These are phyloP conservation scores for Pseudonectria buxi DNA, from an alignment of 2,329 filamentous ascomycete genomes.

Conservation along the genomic window DNA sequence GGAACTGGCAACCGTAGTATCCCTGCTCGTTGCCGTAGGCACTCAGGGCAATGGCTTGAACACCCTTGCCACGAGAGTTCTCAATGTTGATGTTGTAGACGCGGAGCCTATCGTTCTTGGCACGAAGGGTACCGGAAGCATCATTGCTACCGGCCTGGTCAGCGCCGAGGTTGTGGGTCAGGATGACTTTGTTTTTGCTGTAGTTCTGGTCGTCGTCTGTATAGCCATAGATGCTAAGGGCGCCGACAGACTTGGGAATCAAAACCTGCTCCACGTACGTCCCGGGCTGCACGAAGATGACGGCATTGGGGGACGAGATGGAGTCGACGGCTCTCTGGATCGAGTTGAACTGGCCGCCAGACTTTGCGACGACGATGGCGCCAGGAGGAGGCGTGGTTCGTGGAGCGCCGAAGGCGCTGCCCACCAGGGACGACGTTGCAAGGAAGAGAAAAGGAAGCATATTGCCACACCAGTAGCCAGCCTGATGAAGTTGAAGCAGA, in stretches of 20 bases:
- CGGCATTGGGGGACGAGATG: constrained; percentile 7
- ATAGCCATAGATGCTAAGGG: constrained; percentile 53
- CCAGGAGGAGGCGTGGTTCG: constrained; percentile 25
- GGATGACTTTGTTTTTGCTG: constrained; percentile 49
- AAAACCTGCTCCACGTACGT: constrained; percentile 55
- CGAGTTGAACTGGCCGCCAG: constrained; percentile 14
- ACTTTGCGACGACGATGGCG: constrained; percentile 25
- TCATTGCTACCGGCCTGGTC: constrained; percentile 43
- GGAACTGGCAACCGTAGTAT: constrained; percentile 43
- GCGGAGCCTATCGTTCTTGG: constrained; percentile 42
- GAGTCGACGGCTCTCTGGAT: constrained; percentile 18
- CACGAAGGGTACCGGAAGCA: constrained; percentile 38
- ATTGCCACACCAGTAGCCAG: too few relatives aligned
- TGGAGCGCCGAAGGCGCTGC: constrained; percentile 12
- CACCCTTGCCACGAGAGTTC: constrained; percentile 38
- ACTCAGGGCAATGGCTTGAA: constrained; percentile 35
- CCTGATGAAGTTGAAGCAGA: too few relatives aligned
- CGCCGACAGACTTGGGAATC: constrained; percentile 38
- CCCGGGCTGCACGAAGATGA: constrained; percentile 27
- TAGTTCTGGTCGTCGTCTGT: constrained; percentile 47
- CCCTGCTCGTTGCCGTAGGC: constrained; percentile 28
- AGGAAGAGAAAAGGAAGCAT: constrained; percentile 6
- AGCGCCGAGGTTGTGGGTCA: constrained; percentile 32
- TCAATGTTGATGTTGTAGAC: constrained; percentile 54
- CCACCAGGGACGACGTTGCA: constrained; percentile 7